Conservation (phyloP, 345 rosid species). For the Gossypium herbaceum region DNA sequence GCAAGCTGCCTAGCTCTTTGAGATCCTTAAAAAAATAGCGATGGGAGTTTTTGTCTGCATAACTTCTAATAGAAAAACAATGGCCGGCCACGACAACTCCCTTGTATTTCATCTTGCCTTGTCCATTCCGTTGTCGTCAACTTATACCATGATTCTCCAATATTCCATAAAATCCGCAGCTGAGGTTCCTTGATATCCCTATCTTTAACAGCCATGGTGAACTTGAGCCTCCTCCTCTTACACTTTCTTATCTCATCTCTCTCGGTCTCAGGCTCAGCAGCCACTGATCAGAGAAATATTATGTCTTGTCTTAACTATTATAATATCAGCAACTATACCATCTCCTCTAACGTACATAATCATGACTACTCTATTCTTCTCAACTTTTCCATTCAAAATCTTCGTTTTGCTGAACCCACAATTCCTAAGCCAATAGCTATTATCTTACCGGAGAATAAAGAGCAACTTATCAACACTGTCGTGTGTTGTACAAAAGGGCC, state of each 20-base stretch:
- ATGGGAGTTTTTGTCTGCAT: background rate
- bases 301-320: conserved; percentile 32
- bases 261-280: background rate
- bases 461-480: conserved; percentile 32
- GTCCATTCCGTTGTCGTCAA: conserved; percentile 7
- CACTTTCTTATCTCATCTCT: background rate
- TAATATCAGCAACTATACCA: conserved; percentile 42
- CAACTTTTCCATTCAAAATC: conserved; percentile 42
- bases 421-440: conserved; percentile 44
- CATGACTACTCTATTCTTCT: conserved; percentile 38
- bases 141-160: background rate
- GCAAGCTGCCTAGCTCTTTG: background rate
- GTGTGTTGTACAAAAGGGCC: conserved; percentile 25
- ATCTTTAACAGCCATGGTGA: background rate
- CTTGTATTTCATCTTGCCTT: background rate
- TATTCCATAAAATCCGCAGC: conserved; percentile 1
- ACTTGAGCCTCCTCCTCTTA: background rate
- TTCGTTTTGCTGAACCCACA: conserved; percentile 31
- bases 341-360: conserved; percentile 22
- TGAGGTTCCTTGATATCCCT: background rate
- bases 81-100: conserved; percentile 8
- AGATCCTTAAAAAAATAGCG: background rate
- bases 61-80: background rate
- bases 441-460: conserved; percentile 31
- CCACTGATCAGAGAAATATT: background rate